Percentiles rank a stretch among this genome's conserved stretches.
Evolutionary conservation across 441 rosid genomes (phyloP).

Genomic region (Eutrema salsugineum): DNA sequence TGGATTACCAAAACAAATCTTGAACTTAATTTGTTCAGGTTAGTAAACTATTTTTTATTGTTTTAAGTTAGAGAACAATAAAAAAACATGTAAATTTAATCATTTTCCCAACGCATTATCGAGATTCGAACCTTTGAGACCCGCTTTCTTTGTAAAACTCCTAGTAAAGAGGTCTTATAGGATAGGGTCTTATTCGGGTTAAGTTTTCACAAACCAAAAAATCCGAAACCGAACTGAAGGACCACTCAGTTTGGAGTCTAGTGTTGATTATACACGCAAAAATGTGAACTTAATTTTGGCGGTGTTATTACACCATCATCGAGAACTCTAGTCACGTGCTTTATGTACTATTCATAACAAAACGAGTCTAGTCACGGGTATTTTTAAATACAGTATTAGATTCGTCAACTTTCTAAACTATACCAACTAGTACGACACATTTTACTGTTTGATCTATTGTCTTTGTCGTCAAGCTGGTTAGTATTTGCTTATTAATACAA

Average conservation of each 20-base stretch:
- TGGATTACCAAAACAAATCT: background rate
- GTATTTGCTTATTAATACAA: background rate
- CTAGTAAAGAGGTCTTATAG: too few species aligned
- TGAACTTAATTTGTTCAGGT: background rate
- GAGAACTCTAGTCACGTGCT: constrained; percentile 25
- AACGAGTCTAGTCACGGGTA: constrained; percentile 15
- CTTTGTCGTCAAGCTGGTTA: constrained; percentile 21
- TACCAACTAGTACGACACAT: constrained; percentile 15
- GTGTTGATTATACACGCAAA: background rate
- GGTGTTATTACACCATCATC: constrained; percentile 2
- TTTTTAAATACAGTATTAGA: background rate
- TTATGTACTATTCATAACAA: background rate
- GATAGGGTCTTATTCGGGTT: background rate
- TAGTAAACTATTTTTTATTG: too few species aligned
- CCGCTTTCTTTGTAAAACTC: background rate
- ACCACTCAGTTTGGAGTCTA: constrained; percentile 8
- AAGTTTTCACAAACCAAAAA: background rate
- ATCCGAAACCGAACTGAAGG: constrained; percentile 9
- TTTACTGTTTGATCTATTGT: constrained; percentile 7
- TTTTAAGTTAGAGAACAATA: too few species aligned
- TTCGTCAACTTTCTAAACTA: background rate
- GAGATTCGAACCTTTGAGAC: background rate
- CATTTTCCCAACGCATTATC: background rate
- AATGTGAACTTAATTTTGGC: constrained; percentile 10
- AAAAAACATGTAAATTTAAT: background rate